Evolutionary conservation across 2,329 filamentous ascomycete species (phyloP).

Genomic region (Claviceps spartinae): DNA sequence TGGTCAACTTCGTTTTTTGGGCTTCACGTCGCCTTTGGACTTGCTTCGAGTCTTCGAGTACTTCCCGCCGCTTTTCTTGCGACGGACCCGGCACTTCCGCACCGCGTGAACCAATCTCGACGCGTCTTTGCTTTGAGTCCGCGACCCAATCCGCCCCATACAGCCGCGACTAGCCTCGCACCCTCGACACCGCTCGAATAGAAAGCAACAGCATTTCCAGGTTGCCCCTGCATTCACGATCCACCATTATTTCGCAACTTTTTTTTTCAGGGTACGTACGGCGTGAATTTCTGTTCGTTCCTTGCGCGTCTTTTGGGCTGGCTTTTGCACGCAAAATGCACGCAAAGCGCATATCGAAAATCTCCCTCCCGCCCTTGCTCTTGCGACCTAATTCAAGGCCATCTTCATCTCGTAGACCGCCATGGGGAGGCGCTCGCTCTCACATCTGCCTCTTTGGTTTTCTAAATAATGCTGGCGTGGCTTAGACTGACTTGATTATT

Average conservation of each 20-base stretch:
- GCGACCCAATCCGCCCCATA: slow-evolving; percentile 1
- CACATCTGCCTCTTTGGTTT: background rate
- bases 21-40: background rate
- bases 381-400: background rate
- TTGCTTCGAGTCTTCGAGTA: background rate
- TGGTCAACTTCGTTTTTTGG: background rate
- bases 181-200: background rate
- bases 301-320: background rate
- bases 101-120: background rate
- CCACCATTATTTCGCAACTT: slow-evolving; percentile 3
- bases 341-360: too few species aligned
- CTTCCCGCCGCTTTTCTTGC: background rate
- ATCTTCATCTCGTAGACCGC: background rate
- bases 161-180: background rate
- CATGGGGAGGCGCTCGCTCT: background rate
- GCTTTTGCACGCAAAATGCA: background rate
- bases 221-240: slow-evolving; percentile 3
- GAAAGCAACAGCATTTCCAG: background rate
- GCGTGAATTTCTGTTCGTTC: background rate
- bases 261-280: slow-evolving; percentile 1
- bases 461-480: background rate
- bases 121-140: slow-evolving; percentile 3
- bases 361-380: background rate
- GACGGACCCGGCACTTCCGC: background rate
- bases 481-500: background rate